These are phyloP conservation scores for Phoma sp. DNA, from an alignment of 2,329 filamentous ascomycete species.

Conservation along the genomic window DNA sequence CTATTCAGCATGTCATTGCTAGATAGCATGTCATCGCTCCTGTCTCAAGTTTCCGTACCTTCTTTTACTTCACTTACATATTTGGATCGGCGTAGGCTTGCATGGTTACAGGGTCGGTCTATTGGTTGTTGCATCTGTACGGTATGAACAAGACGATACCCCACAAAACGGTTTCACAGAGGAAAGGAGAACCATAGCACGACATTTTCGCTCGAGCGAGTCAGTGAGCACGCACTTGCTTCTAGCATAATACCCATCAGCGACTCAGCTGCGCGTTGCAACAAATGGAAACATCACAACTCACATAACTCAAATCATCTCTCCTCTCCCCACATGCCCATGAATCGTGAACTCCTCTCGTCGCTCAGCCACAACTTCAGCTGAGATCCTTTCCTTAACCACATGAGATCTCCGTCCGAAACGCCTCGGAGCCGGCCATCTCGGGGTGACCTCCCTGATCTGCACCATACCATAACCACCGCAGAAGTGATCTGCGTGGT, in stretches of 20 bases:
- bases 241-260: background rate
- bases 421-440: background rate
- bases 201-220: slow-evolving; percentile 7
- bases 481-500: slow-evolving; percentile 10
- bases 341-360: background rate
- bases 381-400: slow-evolving; percentile 4
- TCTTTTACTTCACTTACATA: slow-evolving; percentile 9
- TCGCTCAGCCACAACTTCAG: background rate
- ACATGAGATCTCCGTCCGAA: slow-evolving; percentile 8
- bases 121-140: slow-evolving; percentile 6
- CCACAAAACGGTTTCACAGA: slow-evolving; percentile 18
- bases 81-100: slow-evolving; percentile 4
- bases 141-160: slow-evolving; percentile 16
- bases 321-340: background rate
- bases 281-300: slow-evolving; percentile 4
- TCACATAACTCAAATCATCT: slow-evolving; percentile 3
- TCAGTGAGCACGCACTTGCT: slow-evolving; percentile 3
- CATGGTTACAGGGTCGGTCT: background rate
- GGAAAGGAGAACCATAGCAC: slow-evolving; percentile 12
- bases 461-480: slow-evolving; percentile 4
- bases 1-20: slow-evolving; percentile 8
- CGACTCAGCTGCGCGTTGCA: slow-evolving; percentile 5
- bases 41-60: slow-evolving; percentile 1
- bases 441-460: slow-evolving; percentile 8
- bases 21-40: slow-evolving; percentile 1